Conservation (phyloP, 2,329 filamentous ascomycete species). For the Apiospora arundinis region DNA sequence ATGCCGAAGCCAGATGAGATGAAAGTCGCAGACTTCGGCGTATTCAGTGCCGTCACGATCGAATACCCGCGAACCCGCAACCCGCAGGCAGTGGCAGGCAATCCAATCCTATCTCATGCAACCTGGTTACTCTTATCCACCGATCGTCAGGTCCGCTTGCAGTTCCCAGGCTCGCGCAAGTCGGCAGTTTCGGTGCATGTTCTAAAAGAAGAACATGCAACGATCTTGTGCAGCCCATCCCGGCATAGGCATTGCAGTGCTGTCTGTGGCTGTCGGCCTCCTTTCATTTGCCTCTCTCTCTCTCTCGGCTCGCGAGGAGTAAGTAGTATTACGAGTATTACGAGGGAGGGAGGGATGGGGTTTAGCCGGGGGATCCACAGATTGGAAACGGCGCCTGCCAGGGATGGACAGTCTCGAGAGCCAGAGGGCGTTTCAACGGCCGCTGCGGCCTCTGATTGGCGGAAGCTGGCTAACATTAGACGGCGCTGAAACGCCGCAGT, state of each 20-base stretch:
- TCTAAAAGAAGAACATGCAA: conserved; percentile 9
- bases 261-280: neutral
- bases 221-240: neutral
- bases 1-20: neutral
- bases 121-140: neutral
- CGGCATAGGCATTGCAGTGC: neutral
- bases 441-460: conserved; percentile 8
- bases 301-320: neutral
- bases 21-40: neutral
- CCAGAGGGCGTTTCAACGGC: neutral
- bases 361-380: neutral
- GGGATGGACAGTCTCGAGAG: neutral
- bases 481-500: conserved; percentile 11
- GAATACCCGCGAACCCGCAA: no score
- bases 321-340: neutral
- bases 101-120: neutral
- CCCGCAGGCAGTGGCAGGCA: neutral
- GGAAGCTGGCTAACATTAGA: neutral
- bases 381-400: conserved; percentile 12
- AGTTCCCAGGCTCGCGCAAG: neutral
- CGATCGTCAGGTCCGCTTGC: conserved; percentile 4
- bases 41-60: neutral
- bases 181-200: conserved; percentile 10
- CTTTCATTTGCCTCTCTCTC: conserved; percentile 6
- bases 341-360: neutral